Percentiles rank a stretch among this genome's conserved stretches.
These are phyloP conservation scores for Echinochloa phyllopogon DNA, from an alignment of 176 grass and related monocot genomes.

Conservation along the genomic window DNA sequence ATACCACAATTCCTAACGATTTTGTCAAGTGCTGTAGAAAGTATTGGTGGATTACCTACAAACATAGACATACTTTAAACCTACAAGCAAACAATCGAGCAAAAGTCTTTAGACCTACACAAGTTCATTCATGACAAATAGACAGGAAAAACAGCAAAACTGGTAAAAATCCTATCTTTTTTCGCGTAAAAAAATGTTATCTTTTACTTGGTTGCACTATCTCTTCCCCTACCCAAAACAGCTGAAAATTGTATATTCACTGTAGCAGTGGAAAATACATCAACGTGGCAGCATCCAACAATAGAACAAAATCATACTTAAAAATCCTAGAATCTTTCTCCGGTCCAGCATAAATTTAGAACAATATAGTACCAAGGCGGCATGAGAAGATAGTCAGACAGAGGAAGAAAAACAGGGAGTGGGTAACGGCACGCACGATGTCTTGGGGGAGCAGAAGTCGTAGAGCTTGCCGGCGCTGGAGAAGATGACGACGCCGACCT, in stretches of 20 bases:
- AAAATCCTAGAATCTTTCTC: background rate
- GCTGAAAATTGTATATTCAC: background rate
- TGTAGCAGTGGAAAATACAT: background rate
- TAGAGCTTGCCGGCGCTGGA: constrained; percentile 94
- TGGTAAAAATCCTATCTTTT: background rate
- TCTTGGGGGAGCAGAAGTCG: constrained; percentile 82
- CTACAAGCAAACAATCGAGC: background rate
- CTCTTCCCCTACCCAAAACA: background rate
- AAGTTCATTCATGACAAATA: background rate
- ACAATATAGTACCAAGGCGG: background rate
- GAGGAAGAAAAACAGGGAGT: background rate
- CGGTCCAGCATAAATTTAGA: background rate
- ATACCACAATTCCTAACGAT: background rate
- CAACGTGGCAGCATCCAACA: background rate
- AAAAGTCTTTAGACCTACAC: constrained; percentile 22
- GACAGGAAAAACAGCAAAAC: background rate
- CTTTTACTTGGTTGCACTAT: background rate
- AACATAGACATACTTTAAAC: background rate
- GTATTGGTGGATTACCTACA: background rate
- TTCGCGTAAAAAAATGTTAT: no score
- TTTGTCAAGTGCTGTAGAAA: background rate
- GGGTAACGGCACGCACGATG: constrained; percentile 49
- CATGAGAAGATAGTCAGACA: background rate
- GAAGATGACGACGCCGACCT: constrained; percentile 91
- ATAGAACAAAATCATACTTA: background rate